Percentiles rank a stretch among this genome's conserved stretches.
Evolutionary conservation across 108 stramenopile species (phyloP).

Genomic region (Skeletonema marinoi): DNA sequence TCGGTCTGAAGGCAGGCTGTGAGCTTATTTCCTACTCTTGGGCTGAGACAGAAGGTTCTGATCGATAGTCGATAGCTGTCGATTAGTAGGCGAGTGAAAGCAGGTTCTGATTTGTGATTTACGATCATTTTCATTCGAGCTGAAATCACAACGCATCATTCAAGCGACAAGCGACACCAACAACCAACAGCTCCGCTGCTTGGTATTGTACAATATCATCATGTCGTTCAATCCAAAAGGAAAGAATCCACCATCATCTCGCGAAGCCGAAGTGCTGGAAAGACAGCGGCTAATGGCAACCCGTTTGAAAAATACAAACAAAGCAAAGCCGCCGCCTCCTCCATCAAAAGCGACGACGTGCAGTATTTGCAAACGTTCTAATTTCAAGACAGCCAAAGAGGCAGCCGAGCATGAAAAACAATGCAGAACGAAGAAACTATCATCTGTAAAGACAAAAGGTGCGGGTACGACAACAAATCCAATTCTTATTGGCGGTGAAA

Average conservation of each 20-base stretch:
- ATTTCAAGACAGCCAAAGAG: neutral
- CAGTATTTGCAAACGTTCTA: too few species aligned
- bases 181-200: neutral
- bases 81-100: too few species aligned
- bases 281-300: slow-evolving; percentile 9
- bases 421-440: neutral
- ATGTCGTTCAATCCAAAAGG: slow-evolving; percentile 3
- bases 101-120: too few species aligned
- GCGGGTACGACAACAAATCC: neutral
- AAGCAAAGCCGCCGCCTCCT: neutral
- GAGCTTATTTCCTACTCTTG: too few species aligned
- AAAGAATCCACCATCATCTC: neutral
- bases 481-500: slow-evolving; percentile 1
- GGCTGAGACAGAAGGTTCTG: too few species aligned
- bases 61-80: too few species aligned
- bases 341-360: neutral
- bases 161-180: too few species aligned
- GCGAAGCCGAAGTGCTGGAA: slow-evolving; percentile 7
- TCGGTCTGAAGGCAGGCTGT: too few species aligned
- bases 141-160: too few species aligned
- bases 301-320: neutral
- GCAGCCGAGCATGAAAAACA: neutral
- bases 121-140: neutral
- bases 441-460: neutral
- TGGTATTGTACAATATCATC: too few species aligned